Evolutionary conservation across 257 asterid species (phyloP), one percentile per base, ranked within the genome.

Genomic region (Perilla frutescens): DNA sequence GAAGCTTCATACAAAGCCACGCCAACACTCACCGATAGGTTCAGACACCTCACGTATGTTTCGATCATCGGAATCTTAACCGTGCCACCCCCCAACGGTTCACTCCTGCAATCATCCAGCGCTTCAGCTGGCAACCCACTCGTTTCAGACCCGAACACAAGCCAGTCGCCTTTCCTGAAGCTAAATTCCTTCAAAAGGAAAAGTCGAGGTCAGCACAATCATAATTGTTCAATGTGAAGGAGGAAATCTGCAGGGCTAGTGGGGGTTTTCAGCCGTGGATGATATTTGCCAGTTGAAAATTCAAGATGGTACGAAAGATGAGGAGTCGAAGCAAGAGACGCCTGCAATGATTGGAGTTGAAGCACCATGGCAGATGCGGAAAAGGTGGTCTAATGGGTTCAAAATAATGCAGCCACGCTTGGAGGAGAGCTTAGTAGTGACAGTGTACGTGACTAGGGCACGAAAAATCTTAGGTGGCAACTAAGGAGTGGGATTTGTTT

Each of bases 31-130:
- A 91, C 98, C 0, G 98, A 92, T 60, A 95, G 80, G 78, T 95
- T 95, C 74, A 92, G 88, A 82, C 99, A 95, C 76, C 99, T 89
- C 37, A 95, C 99, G 43, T 95, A 90, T 40, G 98, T 90, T 77
- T 95, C 99, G 3, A 87, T 84, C 98, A 95, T 95, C 26, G 98
- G 99, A 51, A 95, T 95, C 48, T 84, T 80, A 39, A 91, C 70
- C 3, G 98, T 81, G 20, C 99, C 97, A 3, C 97, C 96, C 60
- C 97, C 98, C 55, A 83, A 66, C 3, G 81, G 54, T 54, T 85
- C 87, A 41, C 80, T 80, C 81, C 69, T 82, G 73, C 99, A 92
- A 47, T 95, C 98, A 8, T 51, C 77, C 77, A 95, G 84, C 44
- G 93, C 97, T 82, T 95, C 98, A 3, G 92, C 84, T 1, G 96